Evolutionary conservation across 2,329 filamentous ascomycete genomes (phyloP).

Genomic region (Monosporascus ibericus): DNA sequence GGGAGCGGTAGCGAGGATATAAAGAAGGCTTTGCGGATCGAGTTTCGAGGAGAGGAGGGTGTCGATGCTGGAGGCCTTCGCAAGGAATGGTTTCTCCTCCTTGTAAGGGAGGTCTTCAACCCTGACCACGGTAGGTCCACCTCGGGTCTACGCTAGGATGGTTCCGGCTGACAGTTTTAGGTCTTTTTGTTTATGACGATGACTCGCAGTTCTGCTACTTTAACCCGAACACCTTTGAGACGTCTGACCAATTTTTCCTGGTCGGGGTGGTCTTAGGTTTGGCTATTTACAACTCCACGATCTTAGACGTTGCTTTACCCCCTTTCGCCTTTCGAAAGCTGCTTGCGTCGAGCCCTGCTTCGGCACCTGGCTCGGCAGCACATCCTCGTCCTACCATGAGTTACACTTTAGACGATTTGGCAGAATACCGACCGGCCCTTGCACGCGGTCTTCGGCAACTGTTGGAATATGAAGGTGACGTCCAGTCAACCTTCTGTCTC

Average conservation of each 20-base stretch:
- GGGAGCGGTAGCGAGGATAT: conserved; percentile 76
- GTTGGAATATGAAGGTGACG: conserved; percentile 78
- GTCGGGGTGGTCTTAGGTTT: conserved; percentile 83
- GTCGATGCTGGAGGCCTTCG: conserved; percentile 83
- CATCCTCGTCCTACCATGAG: conserved; percentile 58
- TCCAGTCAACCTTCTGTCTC: conserved; percentile 71
- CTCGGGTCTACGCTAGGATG: background rate
- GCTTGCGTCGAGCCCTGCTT: conserved; percentile 65
- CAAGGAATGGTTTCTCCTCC: conserved; percentile 90
- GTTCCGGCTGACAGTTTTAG: conserved; percentile 34
- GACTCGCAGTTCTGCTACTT: conserved; percentile 91
- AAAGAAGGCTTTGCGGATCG: conserved; percentile 82
- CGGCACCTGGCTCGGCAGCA: conserved; percentile 46
- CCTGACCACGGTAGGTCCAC: conserved; percentile 69
- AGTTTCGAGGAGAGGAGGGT: conserved; percentile 83
- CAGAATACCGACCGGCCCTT: conserved; percentile 71
- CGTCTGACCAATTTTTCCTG: conserved; percentile 85
- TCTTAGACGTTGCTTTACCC: conserved; percentile 80
- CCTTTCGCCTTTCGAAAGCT: conserved; percentile 88
- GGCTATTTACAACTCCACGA: conserved; percentile 92
- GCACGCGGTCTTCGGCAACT: conserved; percentile 70
- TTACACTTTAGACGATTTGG: conserved; percentile 74
- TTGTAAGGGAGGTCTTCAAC: conserved; percentile 86
- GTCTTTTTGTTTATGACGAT: conserved; percentile 89
- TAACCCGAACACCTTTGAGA: conserved; percentile 84